phyloP scores from a whole-genome alignment of 2,329 filamentous ascomycete genomes.

The Fusarium subglutinans region DNA sequence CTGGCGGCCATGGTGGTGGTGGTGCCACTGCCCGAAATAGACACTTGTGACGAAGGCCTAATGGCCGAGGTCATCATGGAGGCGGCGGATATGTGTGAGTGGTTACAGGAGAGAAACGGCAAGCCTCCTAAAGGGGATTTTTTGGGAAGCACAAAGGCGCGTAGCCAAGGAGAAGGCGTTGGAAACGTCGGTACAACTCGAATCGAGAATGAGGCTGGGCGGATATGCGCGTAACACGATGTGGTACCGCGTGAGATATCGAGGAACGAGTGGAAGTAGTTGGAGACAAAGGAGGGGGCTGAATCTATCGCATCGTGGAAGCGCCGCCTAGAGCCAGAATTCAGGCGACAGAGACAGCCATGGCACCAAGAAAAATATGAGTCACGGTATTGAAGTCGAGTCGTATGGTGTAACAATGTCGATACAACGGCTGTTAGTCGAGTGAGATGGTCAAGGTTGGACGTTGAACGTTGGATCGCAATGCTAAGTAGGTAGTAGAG shows the following conservation, averaged over 20 bases:
- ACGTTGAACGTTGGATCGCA: slow-evolving; percentile 24
- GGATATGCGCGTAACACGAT: slow-evolving; percentile 22
- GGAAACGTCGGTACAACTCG: slow-evolving; percentile 11
- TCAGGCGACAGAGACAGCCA: slow-evolving; percentile 38
- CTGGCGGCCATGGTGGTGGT: slow-evolving; percentile 44
- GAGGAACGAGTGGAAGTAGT: slow-evolving; percentile 38
- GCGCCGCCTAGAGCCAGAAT: slow-evolving; percentile 33
- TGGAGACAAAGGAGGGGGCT: slow-evolving; percentile 34
- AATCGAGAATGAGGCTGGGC: slow-evolving; percentile 1
- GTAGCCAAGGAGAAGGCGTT: not conserved
- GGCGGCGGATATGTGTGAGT: slow-evolving; percentile 3
- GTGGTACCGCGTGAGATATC: slow-evolving; percentile 26
- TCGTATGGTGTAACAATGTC: not conserved
- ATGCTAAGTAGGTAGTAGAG: slow-evolving; percentile 19
- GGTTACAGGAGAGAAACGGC: slow-evolving; percentile 22
- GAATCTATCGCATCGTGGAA: slow-evolving; percentile 41
- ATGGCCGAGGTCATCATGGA: slow-evolving; percentile 38
- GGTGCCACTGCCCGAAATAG: slow-evolving; percentile 36
- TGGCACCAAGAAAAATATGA: slow-evolving; percentile 21
- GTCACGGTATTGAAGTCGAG: not conserved
- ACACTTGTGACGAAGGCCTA: slow-evolving; percentile 38
- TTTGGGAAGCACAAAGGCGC: slow-evolving; percentile 10
- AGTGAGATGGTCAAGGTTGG: slow-evolving; percentile 4
- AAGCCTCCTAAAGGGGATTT: slow-evolving; percentile 20
- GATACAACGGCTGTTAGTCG: not conserved